These are phyloP conservation scores for Penicillium robsamsonii DNA, from an alignment of 495 filamentous ascomycete genomes.

Conservation along the genomic window DNA sequence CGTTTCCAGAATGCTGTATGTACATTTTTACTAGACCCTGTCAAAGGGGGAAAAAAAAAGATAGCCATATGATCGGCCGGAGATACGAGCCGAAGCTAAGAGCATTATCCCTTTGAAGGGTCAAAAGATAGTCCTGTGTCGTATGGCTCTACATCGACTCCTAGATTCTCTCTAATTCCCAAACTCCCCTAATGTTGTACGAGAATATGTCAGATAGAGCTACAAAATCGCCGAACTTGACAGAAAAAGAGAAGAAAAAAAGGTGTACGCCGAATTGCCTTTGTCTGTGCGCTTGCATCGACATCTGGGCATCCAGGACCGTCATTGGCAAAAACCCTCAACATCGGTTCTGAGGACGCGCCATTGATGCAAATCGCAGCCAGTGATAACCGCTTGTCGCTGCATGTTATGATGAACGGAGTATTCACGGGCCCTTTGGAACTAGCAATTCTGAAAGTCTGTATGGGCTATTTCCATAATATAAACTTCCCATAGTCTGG, in stretches of 20 bases:
- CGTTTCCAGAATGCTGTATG: neutral
- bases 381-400: conserved; percentile 16
- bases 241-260: neutral
- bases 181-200: neutral
- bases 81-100: neutral
- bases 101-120: neutral
- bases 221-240: neutral
- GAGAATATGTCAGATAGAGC: neutral
- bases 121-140: neutral
- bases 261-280: conserved; percentile 8
- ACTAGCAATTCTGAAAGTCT: conserved; percentile 1
- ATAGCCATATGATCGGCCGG: neutral
- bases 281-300: conserved; percentile 25
- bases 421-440: neutral
- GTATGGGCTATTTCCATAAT: neutral
- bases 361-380: conserved; percentile 4
- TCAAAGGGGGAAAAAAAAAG: neutral
- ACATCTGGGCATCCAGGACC: neutral
- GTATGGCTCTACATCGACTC: neutral
- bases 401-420: conserved; percentile 16
- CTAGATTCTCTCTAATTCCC: neutral
- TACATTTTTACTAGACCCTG: neutral
- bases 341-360: neutral
- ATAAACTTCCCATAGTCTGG: neutral
- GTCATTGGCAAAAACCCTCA: conserved; percentile 16